Conservation (phyloP, 805 yeast species). For the Candida rishiriensis region DNA sequence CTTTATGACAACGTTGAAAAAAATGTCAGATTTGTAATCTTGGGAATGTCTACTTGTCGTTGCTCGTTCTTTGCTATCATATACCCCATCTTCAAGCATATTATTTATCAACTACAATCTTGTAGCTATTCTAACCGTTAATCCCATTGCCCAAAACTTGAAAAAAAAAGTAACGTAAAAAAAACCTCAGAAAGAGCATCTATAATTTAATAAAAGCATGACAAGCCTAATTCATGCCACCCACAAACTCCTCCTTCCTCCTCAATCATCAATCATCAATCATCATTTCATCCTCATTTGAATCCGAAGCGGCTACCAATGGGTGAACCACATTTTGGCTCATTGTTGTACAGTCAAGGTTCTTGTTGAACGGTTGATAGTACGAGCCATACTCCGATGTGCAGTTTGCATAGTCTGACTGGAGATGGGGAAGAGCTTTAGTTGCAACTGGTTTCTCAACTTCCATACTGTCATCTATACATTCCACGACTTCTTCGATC, state of each 20-base stretch:
- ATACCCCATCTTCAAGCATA: background rate
- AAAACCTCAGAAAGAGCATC: too few relatives aligned
- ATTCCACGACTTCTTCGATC: conserved; percentile 4
- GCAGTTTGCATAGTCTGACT: conserved; percentile 2
- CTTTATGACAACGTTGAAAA: conserved; percentile 6
- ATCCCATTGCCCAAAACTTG: background rate
- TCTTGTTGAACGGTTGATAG: conserved; percentile 1
- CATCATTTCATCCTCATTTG: conserved; percentile 3
- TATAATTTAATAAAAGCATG: too few relatives aligned
- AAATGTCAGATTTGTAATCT: conserved; percentile 5
- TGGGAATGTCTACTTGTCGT: too few relatives aligned
- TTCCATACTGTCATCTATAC: background rate
- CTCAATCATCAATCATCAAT: too few relatives aligned
- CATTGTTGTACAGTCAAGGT: background rate
- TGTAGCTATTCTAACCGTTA: background rate
- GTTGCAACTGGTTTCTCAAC: background rate
- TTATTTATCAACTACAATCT: background rate
- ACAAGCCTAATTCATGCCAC: too few relatives aligned
- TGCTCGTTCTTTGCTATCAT: background rate
- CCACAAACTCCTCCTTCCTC: too few relatives aligned
- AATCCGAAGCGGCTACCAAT: background rate
- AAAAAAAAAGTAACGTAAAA: too few relatives aligned
- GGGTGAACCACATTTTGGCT: too few relatives aligned
- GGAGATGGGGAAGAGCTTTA: too few relatives aligned
- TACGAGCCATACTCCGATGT: conserved; percentile 10